phyloP scores from a whole-genome alignment of 1,284 basidiomycete species.

The Psilocybe mexicana region DNA sequence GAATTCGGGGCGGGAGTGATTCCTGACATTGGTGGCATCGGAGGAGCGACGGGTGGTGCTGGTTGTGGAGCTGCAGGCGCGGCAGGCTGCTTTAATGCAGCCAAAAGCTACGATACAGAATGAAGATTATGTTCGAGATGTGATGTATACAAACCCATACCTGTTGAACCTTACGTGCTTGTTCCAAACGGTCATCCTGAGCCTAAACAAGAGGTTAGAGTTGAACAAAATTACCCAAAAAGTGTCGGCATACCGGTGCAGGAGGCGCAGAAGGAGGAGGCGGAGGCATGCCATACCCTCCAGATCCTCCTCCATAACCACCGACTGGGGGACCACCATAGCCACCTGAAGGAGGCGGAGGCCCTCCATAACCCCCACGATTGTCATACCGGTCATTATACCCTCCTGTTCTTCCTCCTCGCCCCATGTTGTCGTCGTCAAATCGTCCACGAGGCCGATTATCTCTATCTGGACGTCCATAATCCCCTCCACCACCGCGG shows the following conservation, averaged over 20 bases:
- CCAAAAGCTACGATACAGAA: slow-evolving; percentile 49
- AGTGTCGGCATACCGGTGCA: slow-evolving; percentile 24
- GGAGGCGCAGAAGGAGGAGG: slow-evolving; percentile 24
- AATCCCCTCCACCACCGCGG: slow-evolving; percentile 44
- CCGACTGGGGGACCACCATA: slow-evolving; percentile 24
- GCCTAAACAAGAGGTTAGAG: slow-evolving; percentile 20
- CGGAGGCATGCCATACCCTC: slow-evolving; percentile 14
- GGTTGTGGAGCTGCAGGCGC: slow-evolving; percentile 35
- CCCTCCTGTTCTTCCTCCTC: slow-evolving; percentile 34
- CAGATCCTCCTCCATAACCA: slow-evolving; percentile 32
- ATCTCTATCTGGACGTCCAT: slow-evolving; percentile 53
- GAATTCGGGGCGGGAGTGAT: slow-evolving; percentile 30
- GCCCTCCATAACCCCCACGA: slow-evolving; percentile 34
- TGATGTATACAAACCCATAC: slow-evolving; percentile 30
- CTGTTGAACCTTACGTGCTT: slow-evolving; percentile 81
- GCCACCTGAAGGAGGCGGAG: slow-evolving; percentile 25
- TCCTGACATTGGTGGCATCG: slow-evolving; percentile 19
- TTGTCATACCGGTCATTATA: slow-evolving; percentile 38
- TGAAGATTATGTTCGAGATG: slow-evolving; percentile 4
- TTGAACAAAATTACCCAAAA: not conserved
- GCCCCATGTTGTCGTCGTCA: slow-evolving; percentile 43
- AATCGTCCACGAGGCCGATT: slow-evolving; percentile 47
- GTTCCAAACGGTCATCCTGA: slow-evolving; percentile 73
- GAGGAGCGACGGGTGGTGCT: slow-evolving; percentile 34
- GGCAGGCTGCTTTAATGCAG: slow-evolving; percentile 68